Conservation (phyloP, 208 protist genomes). For the Leishmania gerbilli region DNA sequence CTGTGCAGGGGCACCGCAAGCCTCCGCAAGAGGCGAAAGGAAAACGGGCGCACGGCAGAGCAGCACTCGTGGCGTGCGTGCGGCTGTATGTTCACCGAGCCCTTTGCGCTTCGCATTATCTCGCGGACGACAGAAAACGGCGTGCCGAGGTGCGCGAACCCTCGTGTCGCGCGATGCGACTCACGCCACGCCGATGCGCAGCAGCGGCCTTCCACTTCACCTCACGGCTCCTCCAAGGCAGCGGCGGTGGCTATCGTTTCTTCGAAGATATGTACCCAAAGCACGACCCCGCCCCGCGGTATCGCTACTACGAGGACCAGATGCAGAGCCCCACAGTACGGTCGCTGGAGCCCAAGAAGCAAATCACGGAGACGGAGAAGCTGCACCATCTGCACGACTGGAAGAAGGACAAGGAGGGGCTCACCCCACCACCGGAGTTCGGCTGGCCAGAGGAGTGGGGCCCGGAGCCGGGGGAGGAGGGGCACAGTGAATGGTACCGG, state of each 20-base stretch:
- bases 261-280: slow-evolving; percentile 91
- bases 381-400: slow-evolving; percentile 81
- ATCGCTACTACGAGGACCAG: slow-evolving; percentile 80
- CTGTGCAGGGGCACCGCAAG: neutral
- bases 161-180: neutral
- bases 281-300: slow-evolving; percentile 76
- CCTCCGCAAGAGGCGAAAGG: neutral
- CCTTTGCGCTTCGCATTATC: neutral
- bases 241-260: slow-evolving; percentile 69
- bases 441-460: slow-evolving; percentile 91
- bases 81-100: neutral
- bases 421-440: slow-evolving; percentile 76
- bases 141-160: neutral
- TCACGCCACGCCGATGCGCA: neutral
- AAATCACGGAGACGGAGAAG: slow-evolving; percentile 81
- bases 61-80: neutral
- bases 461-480: slow-evolving; percentile 84
- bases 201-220: slow-evolving; percentile 13
- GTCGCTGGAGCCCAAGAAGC: slow-evolving; percentile 65
- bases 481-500: slow-evolving; percentile 87
- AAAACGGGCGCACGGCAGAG: neutral
- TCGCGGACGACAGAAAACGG: neutral
- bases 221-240: neutral
- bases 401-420: slow-evolving; percentile 69
- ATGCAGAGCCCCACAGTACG: slow-evolving; percentile 41